Evolutionary conservation across 2,329 filamentous ascomycete genomes (phyloP).

Genomic region (Cercospora janseana): DNA sequence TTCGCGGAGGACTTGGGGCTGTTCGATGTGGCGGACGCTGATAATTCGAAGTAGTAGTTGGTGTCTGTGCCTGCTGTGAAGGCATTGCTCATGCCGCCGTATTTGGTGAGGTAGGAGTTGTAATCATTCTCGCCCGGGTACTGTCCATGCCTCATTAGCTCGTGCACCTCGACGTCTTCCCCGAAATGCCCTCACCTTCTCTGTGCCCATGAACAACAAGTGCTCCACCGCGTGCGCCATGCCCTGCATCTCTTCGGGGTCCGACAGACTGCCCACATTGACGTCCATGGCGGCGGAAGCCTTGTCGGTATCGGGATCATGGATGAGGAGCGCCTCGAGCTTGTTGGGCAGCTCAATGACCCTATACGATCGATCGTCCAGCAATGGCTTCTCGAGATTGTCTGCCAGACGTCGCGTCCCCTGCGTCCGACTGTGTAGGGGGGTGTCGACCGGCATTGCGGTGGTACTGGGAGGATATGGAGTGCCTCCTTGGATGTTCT

Average conservation of each 20-base stretch:
- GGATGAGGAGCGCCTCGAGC: constrained; percentile 86
- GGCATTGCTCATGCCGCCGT: constrained; percentile 91
- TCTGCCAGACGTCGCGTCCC: constrained; percentile 54
- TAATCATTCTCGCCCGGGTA: constrained; percentile 96
- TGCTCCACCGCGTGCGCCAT: constrained; percentile 97
- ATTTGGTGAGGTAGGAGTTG: constrained; percentile 83
- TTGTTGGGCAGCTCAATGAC: constrained; percentile 83
- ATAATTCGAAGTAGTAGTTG: constrained; percentile 97
- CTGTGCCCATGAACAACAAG: constrained; percentile 95
- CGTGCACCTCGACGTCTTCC: not conserved
- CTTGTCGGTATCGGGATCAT: constrained; percentile 94
- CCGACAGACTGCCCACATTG: constrained; percentile 93
- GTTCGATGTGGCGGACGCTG: constrained; percentile 65
- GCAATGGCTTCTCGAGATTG: constrained; percentile 72
- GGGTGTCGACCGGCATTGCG: constrained; percentile 15
- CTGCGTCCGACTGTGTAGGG: constrained; percentile 24
- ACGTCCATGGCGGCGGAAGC: constrained; percentile 93
- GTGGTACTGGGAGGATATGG: constrained; percentile 11
- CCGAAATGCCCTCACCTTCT: constrained; percentile 61
- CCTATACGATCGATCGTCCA: constrained; percentile 84
- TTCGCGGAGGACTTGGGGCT: constrained; percentile 46
- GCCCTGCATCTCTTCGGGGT: constrained; percentile 84
- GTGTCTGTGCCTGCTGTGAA: constrained; percentile 92
- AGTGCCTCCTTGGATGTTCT: no score
- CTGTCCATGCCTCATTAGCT: constrained; percentile 42